Evolutionary conservation across 352 stramenopile genomes (phyloP), one percentile per base, ranked within the genome.

Genomic region (Phytophthora pinifolia): DNA sequence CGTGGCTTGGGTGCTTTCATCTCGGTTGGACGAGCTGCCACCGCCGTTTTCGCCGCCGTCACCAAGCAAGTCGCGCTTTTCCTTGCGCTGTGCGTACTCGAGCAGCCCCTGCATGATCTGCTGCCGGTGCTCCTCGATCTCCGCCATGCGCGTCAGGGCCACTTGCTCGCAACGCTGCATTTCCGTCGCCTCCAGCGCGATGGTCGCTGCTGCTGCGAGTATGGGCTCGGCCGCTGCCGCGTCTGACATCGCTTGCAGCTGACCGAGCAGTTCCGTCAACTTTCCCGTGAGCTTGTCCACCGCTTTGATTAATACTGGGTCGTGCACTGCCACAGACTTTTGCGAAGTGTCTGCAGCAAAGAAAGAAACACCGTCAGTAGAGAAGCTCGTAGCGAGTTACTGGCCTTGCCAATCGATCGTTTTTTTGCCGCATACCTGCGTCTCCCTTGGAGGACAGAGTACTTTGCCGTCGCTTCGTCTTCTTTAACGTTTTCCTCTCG

Each of bases 91-190:
- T 37, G 75, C 72, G 59, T 79, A 73, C 39, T 86, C 67, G 35
- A 88, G 25, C 6, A 91, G 63, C 25, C 71, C 78, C 38, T 88
- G 70, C 66, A 79, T 77, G 27, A 89, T 73, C 20, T 84, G 65
- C 15, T 86, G 54, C 7, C 79, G 78, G 36, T 86, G 76, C 56
- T 88, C 64, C 34, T 87, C 72, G 14, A 91, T 70, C 47, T 88
- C 67, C 33, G 77, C 47, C 48, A 91, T 69, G 15, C 76, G 64
- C 4, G 57, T 62, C 47, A 87, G 57, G 7, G 75, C 65, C 9
- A 66, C 39, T 46, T 84, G 46, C 22, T 88, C 72, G 42, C 69
- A 56, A 4, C 65, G 67, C 18, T 65, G 67, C 54, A 91, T 72
- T 48, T 83, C 68, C 29, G 75, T 70, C 8, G 82, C 68, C 22